phyloP scores from a whole-genome alignment of 257 asterid species.

The Cordia subcordata region DNA sequence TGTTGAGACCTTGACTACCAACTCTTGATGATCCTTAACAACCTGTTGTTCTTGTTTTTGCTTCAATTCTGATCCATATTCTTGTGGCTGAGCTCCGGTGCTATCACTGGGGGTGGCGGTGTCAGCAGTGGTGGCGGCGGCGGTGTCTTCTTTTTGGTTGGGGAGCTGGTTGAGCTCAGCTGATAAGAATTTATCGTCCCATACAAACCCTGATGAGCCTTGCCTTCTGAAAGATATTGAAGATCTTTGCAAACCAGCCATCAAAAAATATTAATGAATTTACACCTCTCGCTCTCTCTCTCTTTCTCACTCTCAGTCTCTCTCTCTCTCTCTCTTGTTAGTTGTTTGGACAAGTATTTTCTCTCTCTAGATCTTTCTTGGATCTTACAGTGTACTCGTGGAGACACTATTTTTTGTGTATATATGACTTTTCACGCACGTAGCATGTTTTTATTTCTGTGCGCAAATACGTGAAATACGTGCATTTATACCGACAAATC shows the following conservation, averaged over 20 bases:
- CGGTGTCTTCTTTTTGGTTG: constrained; percentile 30
- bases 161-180: constrained; percentile 44
- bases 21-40: constrained; percentile 11
- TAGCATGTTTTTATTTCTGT: background rate
- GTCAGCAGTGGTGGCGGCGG: constrained; percentile 7
- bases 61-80: constrained; percentile 5
- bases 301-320: background rate
- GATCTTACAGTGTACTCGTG: background rate
- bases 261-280: constrained; percentile 7
- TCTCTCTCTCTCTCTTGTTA: too few relatives aligned
- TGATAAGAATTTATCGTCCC: constrained; percentile 69
- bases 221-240: constrained; percentile 73
- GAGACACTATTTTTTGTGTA: background rate
- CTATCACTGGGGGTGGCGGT: constrained; percentile 13
- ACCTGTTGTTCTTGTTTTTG: background rate
- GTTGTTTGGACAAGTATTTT: too few relatives aligned
- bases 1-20: constrained; percentile 20
- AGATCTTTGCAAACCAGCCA: constrained; percentile 88
- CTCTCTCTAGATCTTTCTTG: background rate
- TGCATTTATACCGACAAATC: too few relatives aligned
- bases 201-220: constrained; percentile 86
- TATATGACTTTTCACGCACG: background rate
- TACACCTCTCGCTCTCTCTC: background rate
- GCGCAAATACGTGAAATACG: too few relatives aligned
- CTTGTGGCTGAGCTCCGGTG: constrained; percentile 7